Conservation (phyloP, 2,329 filamentous ascomycete species). For the Teratosphaeria nubilosa region DNA sequence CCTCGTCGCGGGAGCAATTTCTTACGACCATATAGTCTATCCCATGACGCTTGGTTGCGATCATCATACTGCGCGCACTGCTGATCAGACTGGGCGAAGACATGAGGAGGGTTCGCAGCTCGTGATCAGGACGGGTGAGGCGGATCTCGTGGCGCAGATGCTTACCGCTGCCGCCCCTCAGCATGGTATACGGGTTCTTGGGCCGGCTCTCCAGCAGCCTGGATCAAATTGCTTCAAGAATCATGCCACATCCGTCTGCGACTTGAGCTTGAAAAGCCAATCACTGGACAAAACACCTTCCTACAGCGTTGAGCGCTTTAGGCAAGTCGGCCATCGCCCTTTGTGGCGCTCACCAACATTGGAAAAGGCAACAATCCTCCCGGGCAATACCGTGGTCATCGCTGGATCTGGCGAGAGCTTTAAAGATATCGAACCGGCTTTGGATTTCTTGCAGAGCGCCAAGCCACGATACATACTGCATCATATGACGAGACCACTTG, state of each 20-base stretch:
- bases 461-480: slow-evolving; percentile 23
- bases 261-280: slow-evolving; percentile 10
- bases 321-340: slow-evolving; percentile 16
- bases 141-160: slow-evolving; percentile 24
- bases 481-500: slow-evolving; percentile 25
- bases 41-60: slow-evolving; percentile 10
- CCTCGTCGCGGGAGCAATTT: slow-evolving; percentile 24
- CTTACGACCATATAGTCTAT: slow-evolving; percentile 24
- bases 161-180: slow-evolving; percentile 23
- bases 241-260: slow-evolving; percentile 22
- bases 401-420: slow-evolving; percentile 22
- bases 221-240: slow-evolving; percentile 18
- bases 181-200: slow-evolving; percentile 21
- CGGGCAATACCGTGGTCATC: slow-evolving; percentile 21
- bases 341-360: slow-evolving; percentile 21
- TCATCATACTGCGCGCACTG: slow-evolving; percentile 1
- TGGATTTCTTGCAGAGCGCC: slow-evolving; percentile 23
- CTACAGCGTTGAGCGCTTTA: slow-evolving; percentile 13
- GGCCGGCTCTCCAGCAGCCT: slow-evolving; percentile 16
- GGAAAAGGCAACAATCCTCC: slow-evolving; percentile 10
- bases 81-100: slow-evolving; percentile 1
- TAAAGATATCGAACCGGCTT: slow-evolving; percentile 22
- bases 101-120: slow-evolving; percentile 14
- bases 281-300: not conserved
- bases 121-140: slow-evolving; percentile 21